A percentile compares a stretch with the other conserved stretches of the same genome.
Evolutionary conservation across 2,329 filamentous ascomycete genomes (phyloP).

Genomic region (Boeremia exigua): DNA sequence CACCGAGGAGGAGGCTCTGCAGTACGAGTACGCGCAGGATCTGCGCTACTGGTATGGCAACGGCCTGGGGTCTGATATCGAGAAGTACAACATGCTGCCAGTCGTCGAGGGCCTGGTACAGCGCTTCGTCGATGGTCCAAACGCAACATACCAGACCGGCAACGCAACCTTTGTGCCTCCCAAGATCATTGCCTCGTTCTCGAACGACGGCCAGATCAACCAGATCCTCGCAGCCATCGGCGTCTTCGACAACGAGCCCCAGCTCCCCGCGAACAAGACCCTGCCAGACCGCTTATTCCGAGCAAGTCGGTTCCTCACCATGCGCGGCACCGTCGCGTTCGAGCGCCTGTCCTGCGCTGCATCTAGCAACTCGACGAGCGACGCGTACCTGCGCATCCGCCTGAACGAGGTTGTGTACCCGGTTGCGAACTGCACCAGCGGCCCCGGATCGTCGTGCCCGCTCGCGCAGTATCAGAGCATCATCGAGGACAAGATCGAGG

Average conservation of each 20-base stretch:
- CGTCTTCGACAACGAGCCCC: slow-evolving; percentile 63
- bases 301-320: slow-evolving; percentile 64
- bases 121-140: slow-evolving; percentile 61
- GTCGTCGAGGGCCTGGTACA: slow-evolving; percentile 62
- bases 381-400: slow-evolving; percentile 61
- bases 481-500: slow-evolving; percentile 51
- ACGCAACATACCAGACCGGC: slow-evolving; percentile 56
- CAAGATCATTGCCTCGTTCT: slow-evolving; percentile 65
- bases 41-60: slow-evolving; percentile 71
- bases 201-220: slow-evolving; percentile 71
- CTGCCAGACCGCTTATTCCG: slow-evolving; percentile 59
- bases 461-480: slow-evolving; percentile 44
- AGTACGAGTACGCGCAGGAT: slow-evolving; percentile 73
- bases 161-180: slow-evolving; percentile 59
- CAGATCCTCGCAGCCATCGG: slow-evolving; percentile 66
- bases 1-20: slow-evolving; percentile 64
- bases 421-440: slow-evolving; percentile 60
- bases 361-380: slow-evolving; percentile 17
- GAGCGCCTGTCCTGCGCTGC: slow-evolving; percentile 64
- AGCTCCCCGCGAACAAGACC: slow-evolving; percentile 57
- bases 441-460: slow-evolving; percentile 54
- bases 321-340: slow-evolving; percentile 70
- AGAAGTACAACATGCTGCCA: slow-evolving; percentile 66
- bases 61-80: slow-evolving; percentile 62
- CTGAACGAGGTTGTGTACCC: slow-evolving; percentile 70